Percentiles rank a stretch among this genome's conserved stretches.
Evolutionary conservation across 441 rosid species (phyloP).

Genomic region (Erysimum pusillum): DNA sequence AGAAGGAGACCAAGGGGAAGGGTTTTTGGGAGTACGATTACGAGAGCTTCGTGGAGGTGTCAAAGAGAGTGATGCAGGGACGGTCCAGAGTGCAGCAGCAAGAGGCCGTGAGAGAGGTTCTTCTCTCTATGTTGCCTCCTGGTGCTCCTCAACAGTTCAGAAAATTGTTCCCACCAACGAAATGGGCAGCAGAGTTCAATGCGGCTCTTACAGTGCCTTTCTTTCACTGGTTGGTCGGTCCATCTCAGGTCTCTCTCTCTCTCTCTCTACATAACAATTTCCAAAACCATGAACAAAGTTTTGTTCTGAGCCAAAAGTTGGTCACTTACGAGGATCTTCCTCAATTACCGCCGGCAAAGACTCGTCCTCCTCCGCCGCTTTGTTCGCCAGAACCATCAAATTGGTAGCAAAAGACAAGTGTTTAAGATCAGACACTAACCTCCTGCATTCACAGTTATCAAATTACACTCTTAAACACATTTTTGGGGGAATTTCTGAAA

Average conservation of each 20-base stretch:
- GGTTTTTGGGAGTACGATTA: conserved; percentile 71
- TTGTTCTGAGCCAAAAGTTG: too few relatives aligned
- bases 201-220: conserved; percentile 94
- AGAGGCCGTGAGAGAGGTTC: conserved; percentile 86
- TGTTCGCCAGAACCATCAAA: too few relatives aligned
- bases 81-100: conserved; percentile 79
- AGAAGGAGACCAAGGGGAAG: conserved; percentile 48
- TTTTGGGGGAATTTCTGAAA: too few relatives aligned
- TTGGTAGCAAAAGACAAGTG: too few relatives aligned
- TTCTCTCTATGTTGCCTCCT: conserved; percentile 91
- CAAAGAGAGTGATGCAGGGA: conserved; percentile 87
- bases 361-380: too few relatives aligned
- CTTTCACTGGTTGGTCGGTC: conserved; percentile 96
- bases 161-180: conserved; percentile 91
- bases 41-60: conserved; percentile 84
- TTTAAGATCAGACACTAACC: too few relatives aligned
- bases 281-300: too few relatives aligned
- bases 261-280: too few relatives aligned
- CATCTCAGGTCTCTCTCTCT: conserved; percentile 70
- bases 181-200: conserved; percentile 95
- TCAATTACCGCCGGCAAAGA: too few relatives aligned
- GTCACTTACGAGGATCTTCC: too few relatives aligned
- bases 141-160: conserved; percentile 93
- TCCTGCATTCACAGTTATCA: too few relatives aligned
- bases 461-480: too few relatives aligned